phyloP scores from a whole-genome alignment of 2,329 filamentous ascomycete genomes.

The Rhinocladiella similis region DNA sequence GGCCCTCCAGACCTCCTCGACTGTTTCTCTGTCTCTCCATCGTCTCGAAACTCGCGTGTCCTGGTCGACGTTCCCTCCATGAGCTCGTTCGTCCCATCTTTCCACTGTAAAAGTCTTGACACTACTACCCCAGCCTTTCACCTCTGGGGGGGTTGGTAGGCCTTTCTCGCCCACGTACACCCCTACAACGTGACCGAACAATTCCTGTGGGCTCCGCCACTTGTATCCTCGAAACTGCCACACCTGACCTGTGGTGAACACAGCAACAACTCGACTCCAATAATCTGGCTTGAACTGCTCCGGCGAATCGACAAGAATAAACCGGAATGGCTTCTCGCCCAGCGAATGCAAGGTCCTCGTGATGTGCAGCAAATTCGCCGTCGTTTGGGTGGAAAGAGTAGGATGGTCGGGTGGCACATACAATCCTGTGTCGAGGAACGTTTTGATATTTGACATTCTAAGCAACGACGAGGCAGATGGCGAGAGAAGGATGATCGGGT shows the following conservation, averaged over 20 bases:
- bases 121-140: slow-evolving; percentile 81
- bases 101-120: slow-evolving; percentile 81
- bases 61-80: slow-evolving; percentile 28
- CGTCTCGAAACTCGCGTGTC: slow-evolving; percentile 48
- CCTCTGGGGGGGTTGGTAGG: slow-evolving; percentile 73
- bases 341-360: slow-evolving; percentile 69
- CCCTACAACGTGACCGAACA: slow-evolving; percentile 86
- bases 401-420: slow-evolving; percentile 74
- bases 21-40: slow-evolving; percentile 89
- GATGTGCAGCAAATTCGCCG: slow-evolving; percentile 81
- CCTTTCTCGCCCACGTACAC: slow-evolving; percentile 90
- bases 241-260: slow-evolving; percentile 94
- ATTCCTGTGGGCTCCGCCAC: slow-evolving; percentile 82
- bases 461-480: slow-evolving; percentile 93
- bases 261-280: slow-evolving; percentile 91
- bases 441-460: slow-evolving; percentile 92
- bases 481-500: slow-evolving; percentile 95
- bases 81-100: slow-evolving; percentile 65
- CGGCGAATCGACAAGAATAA: slow-evolving; percentile 91
- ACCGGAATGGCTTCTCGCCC: slow-evolving; percentile 69
- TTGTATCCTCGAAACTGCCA: slow-evolving; percentile 99
- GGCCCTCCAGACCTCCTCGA: slow-evolving; percentile 87
- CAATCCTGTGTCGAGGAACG: slow-evolving; percentile 82
- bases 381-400: slow-evolving; percentile 61
- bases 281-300: slow-evolving; percentile 98